Evolutionary conservation across 1,139 yeast genomes (phyloP), one percentile per base, ranked within the genome.

Genomic region (Zygosaccharomyces sapae): DNA sequence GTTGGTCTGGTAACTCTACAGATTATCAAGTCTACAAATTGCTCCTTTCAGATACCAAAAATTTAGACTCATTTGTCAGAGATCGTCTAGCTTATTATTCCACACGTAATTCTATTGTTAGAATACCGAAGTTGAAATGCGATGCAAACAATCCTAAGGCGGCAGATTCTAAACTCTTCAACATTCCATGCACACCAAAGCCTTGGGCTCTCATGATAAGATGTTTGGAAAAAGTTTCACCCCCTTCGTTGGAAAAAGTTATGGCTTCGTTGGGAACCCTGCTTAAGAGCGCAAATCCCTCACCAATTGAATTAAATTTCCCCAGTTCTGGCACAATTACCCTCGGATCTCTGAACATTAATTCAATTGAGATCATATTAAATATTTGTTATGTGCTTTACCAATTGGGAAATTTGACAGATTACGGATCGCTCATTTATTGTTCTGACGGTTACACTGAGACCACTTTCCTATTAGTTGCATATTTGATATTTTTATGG

Each of bases 391-490:
- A 49, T 42, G 49, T 58, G 34, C 53, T 65, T 27, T 53, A 58
- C 46, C 51, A 51, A 33, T 42, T 58, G 7, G 52, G 61, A 3
- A 39, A 44, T 8, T 24, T 43, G 10, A 53, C 55, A 9, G 37
- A 46, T 20, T 45, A 27, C 18, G 48, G 51, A 3, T 48, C 65
- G 1, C 57, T 90, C 52, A 71, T 89, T 12, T 84, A 83, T 62
- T 89, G 96, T 62, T 79, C 86, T 3, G 97, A 90, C 68, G 97
- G 97, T 0, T 90, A 89, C 66, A 88, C 97, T 0, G 97, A 90
- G 62, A 85, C 90, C 51, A 82, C 96, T 4, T 72, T 90, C 25
- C 68, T 90, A 41, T 78, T 81, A 0, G 70, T 88, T 38, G 79
- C 89, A 52, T 89, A 79, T 61, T 57, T 86, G 48, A 83, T 90